Percentiles rank a stretch among this genome's conserved stretches.
Evolutionary conservation across 768 basidiomycete species (phyloP).

Genomic region (Rhizopogon vesiculosus): DNA sequence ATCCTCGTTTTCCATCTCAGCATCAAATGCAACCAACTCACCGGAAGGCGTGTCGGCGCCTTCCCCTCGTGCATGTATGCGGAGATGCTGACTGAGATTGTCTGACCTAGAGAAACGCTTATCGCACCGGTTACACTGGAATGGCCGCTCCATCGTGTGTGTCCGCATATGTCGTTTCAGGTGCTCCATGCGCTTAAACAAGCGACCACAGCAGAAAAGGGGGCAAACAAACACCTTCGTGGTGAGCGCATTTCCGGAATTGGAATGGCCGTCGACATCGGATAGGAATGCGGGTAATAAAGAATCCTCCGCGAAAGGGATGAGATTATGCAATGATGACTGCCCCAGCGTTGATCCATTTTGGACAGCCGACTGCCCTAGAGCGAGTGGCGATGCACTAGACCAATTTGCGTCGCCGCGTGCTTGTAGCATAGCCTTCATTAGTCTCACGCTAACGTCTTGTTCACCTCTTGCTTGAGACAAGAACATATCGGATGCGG

Average conservation of each 20-base stretch:
- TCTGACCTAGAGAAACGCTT: slow-evolving; percentile 88
- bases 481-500: slow-evolving; percentile 64
- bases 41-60: slow-evolving; percentile 23
- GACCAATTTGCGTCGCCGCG: slow-evolving; percentile 1
- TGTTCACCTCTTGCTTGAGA: slow-evolving; percentile 58
- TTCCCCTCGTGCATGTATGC: slow-evolving; percentile 56
- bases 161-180: slow-evolving; percentile 84
- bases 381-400: slow-evolving; percentile 13
- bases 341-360: slow-evolving; percentile 18
- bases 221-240: slow-evolving; percentile 78
- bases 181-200: slow-evolving; percentile 93
- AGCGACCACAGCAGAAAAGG: slow-evolving; percentile 73
- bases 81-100: slow-evolving; percentile 82
- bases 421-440: slow-evolving; percentile 10
- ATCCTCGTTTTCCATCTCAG: slow-evolving; percentile 29
- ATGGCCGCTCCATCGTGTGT: slow-evolving; percentile 87
- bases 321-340: slow-evolving; percentile 12
- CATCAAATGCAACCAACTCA: slow-evolving; percentile 21
- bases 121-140: slow-evolving; percentile 64
- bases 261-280: slow-evolving; percentile 10
- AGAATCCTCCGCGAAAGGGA: slow-evolving; percentile 9
- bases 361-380: slow-evolving; percentile 16
- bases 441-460: slow-evolving; percentile 20
- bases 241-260: slow-evolving; percentile 27
- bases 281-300: slow-evolving; percentile 16